Percentiles rank a stretch among this genome's conserved stretches.
Conservation (phyloP, 306 rosid genomes). For the Cucumis melo region DNA sequence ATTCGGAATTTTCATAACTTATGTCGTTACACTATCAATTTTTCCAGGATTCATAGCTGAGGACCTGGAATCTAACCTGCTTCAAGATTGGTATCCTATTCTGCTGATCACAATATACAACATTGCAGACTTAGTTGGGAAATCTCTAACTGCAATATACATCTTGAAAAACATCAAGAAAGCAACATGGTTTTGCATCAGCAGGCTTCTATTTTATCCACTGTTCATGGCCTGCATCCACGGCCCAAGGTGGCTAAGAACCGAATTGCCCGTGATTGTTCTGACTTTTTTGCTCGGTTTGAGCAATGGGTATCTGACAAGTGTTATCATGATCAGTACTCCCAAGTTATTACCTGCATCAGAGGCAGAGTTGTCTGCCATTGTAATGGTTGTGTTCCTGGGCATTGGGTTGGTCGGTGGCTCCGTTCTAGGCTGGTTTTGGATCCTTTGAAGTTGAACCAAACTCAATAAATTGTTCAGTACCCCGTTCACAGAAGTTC, state of each 20-base stretch:
- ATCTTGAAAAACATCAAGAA: slow-evolving; percentile 35
- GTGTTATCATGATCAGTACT: slow-evolving; percentile 64
- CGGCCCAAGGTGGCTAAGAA: slow-evolving; percentile 73
- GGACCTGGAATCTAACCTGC: slow-evolving; percentile 45
- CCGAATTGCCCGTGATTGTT: slow-evolving; percentile 41
- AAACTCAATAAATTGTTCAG: slow-evolving; percentile 2
- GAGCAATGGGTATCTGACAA: slow-evolving; percentile 73
- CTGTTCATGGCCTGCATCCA: slow-evolving; percentile 64
- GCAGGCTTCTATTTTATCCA: slow-evolving; percentile 70
- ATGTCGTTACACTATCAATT: slow-evolving; percentile 71
- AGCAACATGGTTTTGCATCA: slow-evolving; percentile 48
- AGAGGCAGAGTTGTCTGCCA: slow-evolving; percentile 68
- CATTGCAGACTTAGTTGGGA: slow-evolving; percentile 62
- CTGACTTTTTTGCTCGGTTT: slow-evolving; percentile 73
- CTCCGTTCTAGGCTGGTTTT: slow-evolving; percentile 80
- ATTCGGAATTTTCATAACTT: slow-evolving; percentile 56
- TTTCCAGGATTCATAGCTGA: slow-evolving; percentile 90
- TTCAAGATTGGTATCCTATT: slow-evolving; percentile 88
- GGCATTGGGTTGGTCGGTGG: slow-evolving; percentile 83
- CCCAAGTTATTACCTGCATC: slow-evolving; percentile 50
- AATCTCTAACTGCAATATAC: slow-evolving; percentile 61
- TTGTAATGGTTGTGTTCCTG: slow-evolving; percentile 64
- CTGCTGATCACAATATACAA: slow-evolving; percentile 65
- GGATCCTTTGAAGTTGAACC: slow-evolving; percentile 38
- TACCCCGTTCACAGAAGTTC: not conserved